Conservation (phyloP, 805 yeast species). For the Wickerhamomyces xylosicus region DNA sequence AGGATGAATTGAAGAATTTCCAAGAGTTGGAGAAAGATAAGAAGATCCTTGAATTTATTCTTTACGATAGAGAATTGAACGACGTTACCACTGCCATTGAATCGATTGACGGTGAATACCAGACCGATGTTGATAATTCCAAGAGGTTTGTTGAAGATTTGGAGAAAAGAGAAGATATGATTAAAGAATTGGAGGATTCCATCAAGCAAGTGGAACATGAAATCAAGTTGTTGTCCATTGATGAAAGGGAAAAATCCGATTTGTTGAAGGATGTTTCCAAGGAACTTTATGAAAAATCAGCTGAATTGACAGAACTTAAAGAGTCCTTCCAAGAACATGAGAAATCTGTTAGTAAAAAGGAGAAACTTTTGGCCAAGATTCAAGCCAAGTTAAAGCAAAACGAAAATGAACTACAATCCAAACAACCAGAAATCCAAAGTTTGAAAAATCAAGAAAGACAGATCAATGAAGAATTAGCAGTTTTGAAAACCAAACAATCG, state of each 20-base stretch:
- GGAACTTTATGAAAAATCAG: slow-evolving; percentile 37
- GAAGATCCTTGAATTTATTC: slow-evolving; percentile 62
- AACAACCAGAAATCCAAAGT: slow-evolving; percentile 31
- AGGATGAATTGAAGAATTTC: slow-evolving; percentile 59
- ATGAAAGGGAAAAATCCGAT: slow-evolving; percentile 40
- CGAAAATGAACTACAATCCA: slow-evolving; percentile 25
- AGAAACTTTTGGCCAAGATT: slow-evolving; percentile 13
- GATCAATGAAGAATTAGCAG: slow-evolving; percentile 28
- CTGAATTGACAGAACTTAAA: slow-evolving; percentile 28
- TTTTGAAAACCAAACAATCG: slow-evolving; percentile 43
- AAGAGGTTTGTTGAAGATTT: slow-evolving; percentile 43
- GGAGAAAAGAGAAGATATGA: slow-evolving; percentile 47
- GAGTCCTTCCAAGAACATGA: slow-evolving; percentile 27
- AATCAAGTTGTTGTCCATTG: slow-evolving; percentile 43
- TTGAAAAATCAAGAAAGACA: slow-evolving; percentile 30
- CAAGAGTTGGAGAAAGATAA: slow-evolving; percentile 59
- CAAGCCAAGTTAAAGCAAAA: slow-evolving; percentile 21
- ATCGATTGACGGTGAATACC: slow-evolving; percentile 46
- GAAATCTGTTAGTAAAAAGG: slow-evolving; percentile 19
- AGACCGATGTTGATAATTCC: slow-evolving; percentile 38
- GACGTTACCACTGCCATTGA: slow-evolving; percentile 53
- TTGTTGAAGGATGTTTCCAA: slow-evolving; percentile 40
- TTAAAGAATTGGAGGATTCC: slow-evolving; percentile 32
- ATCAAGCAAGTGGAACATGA: slow-evolving; percentile 37
- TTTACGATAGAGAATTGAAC: slow-evolving; percentile 67